Conservation (phyloP, 1,139 yeast genomes). For the Candida neerlandica region DNA sequence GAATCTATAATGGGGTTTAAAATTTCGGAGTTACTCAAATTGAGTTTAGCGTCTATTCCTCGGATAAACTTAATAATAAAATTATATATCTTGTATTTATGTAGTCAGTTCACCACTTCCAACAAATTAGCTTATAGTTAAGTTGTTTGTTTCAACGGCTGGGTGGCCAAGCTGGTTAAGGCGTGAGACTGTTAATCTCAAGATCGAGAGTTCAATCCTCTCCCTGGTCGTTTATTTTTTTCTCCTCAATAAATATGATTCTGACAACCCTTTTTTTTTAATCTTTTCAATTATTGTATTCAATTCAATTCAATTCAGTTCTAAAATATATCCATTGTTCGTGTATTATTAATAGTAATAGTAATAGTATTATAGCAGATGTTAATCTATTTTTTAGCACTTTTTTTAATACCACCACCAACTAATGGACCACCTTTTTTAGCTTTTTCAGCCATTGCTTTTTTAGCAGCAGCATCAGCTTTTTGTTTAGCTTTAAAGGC, state of each 20-base stretch:
- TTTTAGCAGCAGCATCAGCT: constrained; percentile 91
- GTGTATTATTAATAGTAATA: not conserved
- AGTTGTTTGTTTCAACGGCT: constrained; percentile 1
- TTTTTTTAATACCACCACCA: constrained; percentile 96
- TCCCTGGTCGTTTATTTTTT: constrained; percentile 10
- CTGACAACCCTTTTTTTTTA: not conserved
- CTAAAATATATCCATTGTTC: not conserved
- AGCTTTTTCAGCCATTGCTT: constrained; percentile 87
- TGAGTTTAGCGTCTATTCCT: too few relatives aligned
- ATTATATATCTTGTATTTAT: not conserved
- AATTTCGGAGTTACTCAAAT: too few relatives aligned
- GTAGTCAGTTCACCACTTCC: not conserved
- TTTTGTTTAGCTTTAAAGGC: constrained; percentile 94
- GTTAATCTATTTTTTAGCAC: constrained; percentile 64
- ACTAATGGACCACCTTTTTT: constrained; percentile 87
- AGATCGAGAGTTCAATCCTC: constrained; percentile 13
- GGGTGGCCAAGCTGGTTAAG: constrained; percentile 13
- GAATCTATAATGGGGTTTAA: too few relatives aligned
- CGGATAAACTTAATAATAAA: not conserved
- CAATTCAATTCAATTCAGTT: not conserved
- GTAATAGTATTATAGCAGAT: not conserved
- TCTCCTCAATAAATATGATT: too few relatives aligned
- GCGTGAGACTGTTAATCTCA: constrained; percentile 13
- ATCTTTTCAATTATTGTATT: too few relatives aligned
- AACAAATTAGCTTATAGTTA: not conserved